A percentile compares a stretch with the other conserved stretches of the same genome.
Evolutionary conservation across 202 grass and related monocot genomes (phyloP).

Genomic region (Setaria viridis): DNA sequence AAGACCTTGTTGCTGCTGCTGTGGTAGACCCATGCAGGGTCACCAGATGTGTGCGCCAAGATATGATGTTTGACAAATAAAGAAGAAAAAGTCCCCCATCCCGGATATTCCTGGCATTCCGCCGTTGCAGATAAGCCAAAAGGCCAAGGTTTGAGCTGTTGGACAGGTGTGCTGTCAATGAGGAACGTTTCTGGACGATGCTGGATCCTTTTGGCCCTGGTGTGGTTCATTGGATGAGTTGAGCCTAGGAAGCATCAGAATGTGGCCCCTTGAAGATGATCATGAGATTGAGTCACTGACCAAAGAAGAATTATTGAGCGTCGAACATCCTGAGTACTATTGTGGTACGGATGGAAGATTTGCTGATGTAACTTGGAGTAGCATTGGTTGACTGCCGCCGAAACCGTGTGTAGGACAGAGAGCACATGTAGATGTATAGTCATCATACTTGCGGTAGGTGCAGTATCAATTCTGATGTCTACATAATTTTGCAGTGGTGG

Average conservation of each 20-base stretch:
- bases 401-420: not conserved
- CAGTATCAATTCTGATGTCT: no score
- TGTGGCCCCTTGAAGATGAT: not conserved
- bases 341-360: constrained; percentile 2
- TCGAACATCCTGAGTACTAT: no score
- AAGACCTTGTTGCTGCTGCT: constrained; percentile 74
- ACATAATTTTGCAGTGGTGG: no score
- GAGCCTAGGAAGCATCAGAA: not conserved
- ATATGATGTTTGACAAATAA: constrained; percentile 81
- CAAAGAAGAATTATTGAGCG: no score
- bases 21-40: constrained; percentile 85
- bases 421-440: constrained; percentile 9
- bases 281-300: no score
- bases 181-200: not conserved
- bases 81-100: constrained; percentile 64
- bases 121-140: constrained; percentile 49
- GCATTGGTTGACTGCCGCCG: not conserved
- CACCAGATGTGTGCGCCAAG: constrained; percentile 77
- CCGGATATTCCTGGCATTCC: constrained; percentile 75
- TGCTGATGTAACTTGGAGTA: not conserved
- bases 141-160: constrained; percentile 24
- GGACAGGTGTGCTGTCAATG: not conserved
- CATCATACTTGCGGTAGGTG: no score
- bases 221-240: not conserved
- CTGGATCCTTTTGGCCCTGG: not conserved